These are phyloP conservation scores for Handroanthus guayacan DNA, from an alignment of 257 asterid genomes.

Conservation along the genomic window DNA sequence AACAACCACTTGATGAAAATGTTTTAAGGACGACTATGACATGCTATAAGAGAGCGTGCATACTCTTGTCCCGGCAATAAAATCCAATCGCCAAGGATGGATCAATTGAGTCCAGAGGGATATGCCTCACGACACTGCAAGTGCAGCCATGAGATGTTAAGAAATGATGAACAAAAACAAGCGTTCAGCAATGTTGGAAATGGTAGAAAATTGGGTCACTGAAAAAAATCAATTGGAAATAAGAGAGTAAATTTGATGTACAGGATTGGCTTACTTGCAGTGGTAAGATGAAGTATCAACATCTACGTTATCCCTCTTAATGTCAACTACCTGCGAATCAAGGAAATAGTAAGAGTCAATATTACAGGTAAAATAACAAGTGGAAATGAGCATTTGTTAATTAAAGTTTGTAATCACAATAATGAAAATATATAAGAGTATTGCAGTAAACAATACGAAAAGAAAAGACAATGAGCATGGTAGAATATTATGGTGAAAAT, in stretches of 20 bases:
- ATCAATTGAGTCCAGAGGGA: constrained; percentile 87
- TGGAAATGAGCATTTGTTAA: neutral
- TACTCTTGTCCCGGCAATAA: constrained; percentile 82
- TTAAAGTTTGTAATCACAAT: constrained; percentile 3
- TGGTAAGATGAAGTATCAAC: constrained; percentile 81
- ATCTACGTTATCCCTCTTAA: constrained; percentile 57
- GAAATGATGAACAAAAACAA: constrained; percentile 19
- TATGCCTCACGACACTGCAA: constrained; percentile 71
- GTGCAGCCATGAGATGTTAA: constrained; percentile 24
- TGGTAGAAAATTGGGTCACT: neutral
- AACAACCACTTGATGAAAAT: constrained; percentile 1
- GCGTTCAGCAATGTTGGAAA: neutral
- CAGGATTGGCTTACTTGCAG: constrained; percentile 69
- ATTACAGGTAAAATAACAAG: constrained; percentile 1
- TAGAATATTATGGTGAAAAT: neutral
- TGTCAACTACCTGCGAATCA: constrained; percentile 66
- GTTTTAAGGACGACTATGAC: neutral
- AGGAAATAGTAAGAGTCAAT: constrained; percentile 22
- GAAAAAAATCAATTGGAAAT: neutral
- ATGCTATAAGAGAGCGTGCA: constrained; percentile 34
- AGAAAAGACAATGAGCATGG: neutral
- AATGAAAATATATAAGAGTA: neutral
- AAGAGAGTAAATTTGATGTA: neutral
- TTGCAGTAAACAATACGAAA: neutral
- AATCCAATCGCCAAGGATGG: constrained; percentile 95